Evolutionary conservation across 495 filamentous ascomycete genomes (phyloP), one percentile per base, ranked within the genome.

Genomic region (Podospora pseudopauciseta): DNA sequence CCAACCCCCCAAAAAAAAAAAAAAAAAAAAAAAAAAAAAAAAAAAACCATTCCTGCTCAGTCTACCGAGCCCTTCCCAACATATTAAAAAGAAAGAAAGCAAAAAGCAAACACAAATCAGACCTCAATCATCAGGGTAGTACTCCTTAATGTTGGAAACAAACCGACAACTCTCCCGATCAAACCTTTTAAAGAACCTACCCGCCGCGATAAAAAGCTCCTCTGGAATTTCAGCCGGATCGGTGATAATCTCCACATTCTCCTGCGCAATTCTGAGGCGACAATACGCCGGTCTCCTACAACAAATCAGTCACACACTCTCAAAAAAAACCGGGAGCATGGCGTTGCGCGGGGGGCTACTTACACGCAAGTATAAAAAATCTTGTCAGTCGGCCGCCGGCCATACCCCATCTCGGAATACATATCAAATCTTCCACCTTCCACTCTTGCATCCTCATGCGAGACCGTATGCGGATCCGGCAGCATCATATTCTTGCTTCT

Each of bases 151-250:
- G 77, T 97, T 98, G 71, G 92, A 95, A 5, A 97, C 84, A 82
- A 99, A 99, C 2, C 79, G 81, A 64, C 85, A 82, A 0, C 73
- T 80, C n/a, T 77, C 78, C 39, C 75, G 71, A 76, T 96, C 92
- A 87, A 92, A 97, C 20, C 94, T 83, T 79, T 93, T 97, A 73
- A 98, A 97, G 78, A 91, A 90, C 72, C 88, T 90, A 13, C 95
- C 95, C 2, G 93, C 93, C 69, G 94, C 81, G 62, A 80, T 80
- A 69, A 89, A 83, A 63, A 97, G 79, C 4, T 81, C 80, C 13
- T 78, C 74, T 0, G 87, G 71, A 68, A 82, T 55, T 70, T 77
- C 64, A 7, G 70, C 74, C 49, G 79, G 79, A 55, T 86, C 80
- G 2, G 80, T 75, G 56, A 92, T 79, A 26, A 89, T 82, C 65